Conservation (phyloP, 1,284 basidiomycete genomes). For the Apiotrichum mycotoxinovorans region DNA sequence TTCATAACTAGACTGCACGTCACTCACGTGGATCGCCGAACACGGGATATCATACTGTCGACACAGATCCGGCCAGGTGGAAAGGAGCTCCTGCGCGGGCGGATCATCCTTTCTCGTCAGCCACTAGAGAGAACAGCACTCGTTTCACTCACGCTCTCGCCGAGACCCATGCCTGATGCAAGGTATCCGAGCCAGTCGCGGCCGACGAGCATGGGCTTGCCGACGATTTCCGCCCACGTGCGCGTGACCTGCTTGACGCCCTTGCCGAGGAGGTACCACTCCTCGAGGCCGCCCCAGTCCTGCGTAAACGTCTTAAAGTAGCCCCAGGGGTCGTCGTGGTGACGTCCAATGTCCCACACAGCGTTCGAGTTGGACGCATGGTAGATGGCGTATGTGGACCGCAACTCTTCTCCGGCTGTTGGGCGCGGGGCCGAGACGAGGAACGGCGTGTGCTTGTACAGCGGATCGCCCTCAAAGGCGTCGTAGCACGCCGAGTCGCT, state of each 20-base stretch:
- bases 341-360: slow-evolving; percentile 48
- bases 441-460: slow-evolving; percentile 53
- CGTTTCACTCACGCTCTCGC: slow-evolving; percentile 35
- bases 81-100: slow-evolving; percentile 50
- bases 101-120: slow-evolving; percentile 38
- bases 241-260: slow-evolving; percentile 41
- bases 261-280: slow-evolving; percentile 48
- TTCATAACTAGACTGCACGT: too few relatives aligned
- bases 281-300: slow-evolving; percentile 50
- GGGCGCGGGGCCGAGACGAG: slow-evolving; percentile 41
- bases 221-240: slow-evolving; percentile 45
- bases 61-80: slow-evolving; percentile 48
- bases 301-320: slow-evolving; percentile 50
- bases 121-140: background rate
- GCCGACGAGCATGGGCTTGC: slow-evolving; percentile 46
- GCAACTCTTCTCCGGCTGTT: slow-evolving; percentile 23
- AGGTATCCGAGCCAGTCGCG: slow-evolving; percentile 52
- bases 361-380: slow-evolving; percentile 49
- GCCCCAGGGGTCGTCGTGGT: slow-evolving; percentile 51
- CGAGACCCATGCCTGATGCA: slow-evolving; percentile 49
- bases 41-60: slow-evolving; percentile 51
- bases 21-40: slow-evolving; percentile 41
- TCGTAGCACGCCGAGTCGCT: slow-evolving; percentile 51
- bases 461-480: slow-evolving; percentile 49
- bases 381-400: slow-evolving; percentile 48